These are phyloP conservation scores for Talaromyces trachyspermus DNA, from an alignment of 495 filamentous ascomycete genomes.

Conservation along the genomic window DNA sequence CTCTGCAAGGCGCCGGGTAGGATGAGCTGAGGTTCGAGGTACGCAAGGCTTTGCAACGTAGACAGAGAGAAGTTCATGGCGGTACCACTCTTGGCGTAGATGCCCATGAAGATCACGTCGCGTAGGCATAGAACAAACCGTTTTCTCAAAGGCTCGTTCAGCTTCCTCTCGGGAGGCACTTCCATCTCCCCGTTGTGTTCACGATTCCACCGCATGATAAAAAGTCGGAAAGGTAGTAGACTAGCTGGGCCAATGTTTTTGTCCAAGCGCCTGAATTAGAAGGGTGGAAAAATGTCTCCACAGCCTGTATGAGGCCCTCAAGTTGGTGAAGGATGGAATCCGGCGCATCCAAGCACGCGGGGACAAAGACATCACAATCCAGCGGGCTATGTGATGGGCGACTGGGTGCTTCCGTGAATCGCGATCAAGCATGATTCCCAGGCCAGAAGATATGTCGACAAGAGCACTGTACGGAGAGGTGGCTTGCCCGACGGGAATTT, in stretches of 20 bases:
- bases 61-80: constrained; percentile 88
- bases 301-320: constrained; percentile 88
- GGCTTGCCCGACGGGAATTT: constrained; percentile 95
- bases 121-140: constrained; percentile 86
- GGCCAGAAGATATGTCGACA: constrained; percentile 74
- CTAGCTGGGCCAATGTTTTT: constrained; percentile 77
- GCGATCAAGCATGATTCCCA: constrained; percentile 78
- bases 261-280: constrained; percentile 95
- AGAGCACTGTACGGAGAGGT: constrained; percentile 80
- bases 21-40: constrained; percentile 85
- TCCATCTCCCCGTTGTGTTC: constrained; percentile 90
- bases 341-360: constrained; percentile 66
- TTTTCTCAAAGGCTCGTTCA: constrained; percentile 72
- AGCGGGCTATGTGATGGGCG: constrained; percentile 86
- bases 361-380: constrained; percentile 91
- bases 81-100: constrained; percentile 88
- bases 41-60: constrained; percentile 80
- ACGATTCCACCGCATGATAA: constrained; percentile 95
- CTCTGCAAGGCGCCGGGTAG: constrained; percentile 89
- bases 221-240: constrained; percentile 94
- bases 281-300: constrained; percentile 98
- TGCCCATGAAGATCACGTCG: constrained; percentile 96
- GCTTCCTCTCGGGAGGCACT: constrained; percentile 65
- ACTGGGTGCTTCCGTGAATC: constrained; percentile 89
- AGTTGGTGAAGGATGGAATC: constrained; percentile 77